A percentile compares a stretch with the other conserved stretches of the same genome.
Conservation (phyloP, 495 filamentous ascomycete genomes). For the Lasiosphaeria miniovina region DNA sequence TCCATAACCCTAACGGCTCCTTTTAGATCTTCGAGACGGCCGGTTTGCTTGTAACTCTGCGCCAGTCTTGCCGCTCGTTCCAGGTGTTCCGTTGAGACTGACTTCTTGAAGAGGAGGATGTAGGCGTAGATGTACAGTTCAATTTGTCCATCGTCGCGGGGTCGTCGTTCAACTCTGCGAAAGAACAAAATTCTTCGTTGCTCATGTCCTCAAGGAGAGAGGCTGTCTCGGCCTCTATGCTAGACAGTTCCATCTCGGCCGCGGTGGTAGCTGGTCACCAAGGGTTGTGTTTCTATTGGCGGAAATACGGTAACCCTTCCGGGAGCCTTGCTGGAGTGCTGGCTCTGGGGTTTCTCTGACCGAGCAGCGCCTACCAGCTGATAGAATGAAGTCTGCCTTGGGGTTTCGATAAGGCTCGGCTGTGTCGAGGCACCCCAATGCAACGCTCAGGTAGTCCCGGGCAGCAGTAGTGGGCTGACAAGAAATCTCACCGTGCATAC, state of each 20-base stretch:
- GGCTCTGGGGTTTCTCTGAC: neutral
- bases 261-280: neutral
- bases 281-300: neutral
- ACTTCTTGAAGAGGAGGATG: constrained; percentile 6
- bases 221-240: neutral
- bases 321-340: constrained; percentile 1
- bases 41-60: constrained; percentile 1
- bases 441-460: neutral
- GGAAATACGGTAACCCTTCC: no score
- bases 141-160: neutral
- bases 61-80: constrained; percentile 1
- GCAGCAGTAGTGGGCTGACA: neutral
- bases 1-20: constrained; percentile 2
- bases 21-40: constrained; percentile 1
- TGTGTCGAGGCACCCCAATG: neutral
- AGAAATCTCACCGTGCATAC: neutral
- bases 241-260: neutral
- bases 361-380: no score
- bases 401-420: constrained; percentile 1
- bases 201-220: constrained; percentile 3
- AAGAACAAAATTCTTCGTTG: constrained; percentile 3
- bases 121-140: constrained; percentile 6
- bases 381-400: neutral
- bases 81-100: constrained; percentile 2
- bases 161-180: constrained; percentile 2